A percentile compares a stretch with the other conserved stretches of the same genome.
phyloP scores from a whole-genome alignment of 1,284 basidiomycete genomes.

The Irpex sp. region DNA sequence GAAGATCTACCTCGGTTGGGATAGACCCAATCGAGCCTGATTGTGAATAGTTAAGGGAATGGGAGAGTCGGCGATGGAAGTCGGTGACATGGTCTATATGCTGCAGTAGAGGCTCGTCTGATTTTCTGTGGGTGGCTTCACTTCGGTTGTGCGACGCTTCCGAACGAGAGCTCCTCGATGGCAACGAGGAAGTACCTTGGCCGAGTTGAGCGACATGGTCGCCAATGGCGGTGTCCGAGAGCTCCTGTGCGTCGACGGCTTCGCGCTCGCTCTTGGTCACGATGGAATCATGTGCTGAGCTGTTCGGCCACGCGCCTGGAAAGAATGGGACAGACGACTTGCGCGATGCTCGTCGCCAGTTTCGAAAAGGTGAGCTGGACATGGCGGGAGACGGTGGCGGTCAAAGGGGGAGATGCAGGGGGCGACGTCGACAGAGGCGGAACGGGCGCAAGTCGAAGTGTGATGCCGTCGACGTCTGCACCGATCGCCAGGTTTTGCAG shows the following conservation, averaged over 20 bases:
- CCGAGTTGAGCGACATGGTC: background rate
- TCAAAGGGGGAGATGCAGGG: slow-evolving; percentile 8
- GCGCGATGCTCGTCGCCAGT: slow-evolving; percentile 12
- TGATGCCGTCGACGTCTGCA: background rate
- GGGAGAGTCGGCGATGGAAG: slow-evolving; percentile 28
- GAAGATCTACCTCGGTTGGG: background rate
- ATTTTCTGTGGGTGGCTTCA: background rate
- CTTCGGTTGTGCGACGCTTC: background rate
- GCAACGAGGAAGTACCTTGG: background rate
- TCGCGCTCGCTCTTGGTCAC: slow-evolving; percentile 8
- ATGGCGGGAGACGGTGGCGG: slow-evolving; percentile 1
- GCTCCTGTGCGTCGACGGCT: background rate
- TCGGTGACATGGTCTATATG: slow-evolving; percentile 26
- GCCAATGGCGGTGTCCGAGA: background rate
- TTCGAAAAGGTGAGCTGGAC: slow-evolving; percentile 13
- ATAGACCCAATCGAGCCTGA: background rate
- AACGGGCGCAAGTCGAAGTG: background rate
- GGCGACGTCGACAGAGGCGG: slow-evolving; percentile 4
- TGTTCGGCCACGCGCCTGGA: slow-evolving; percentile 26
- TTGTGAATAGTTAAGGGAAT: slow-evolving; percentile 3
- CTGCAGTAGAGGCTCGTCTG: slow-evolving; percentile 8
- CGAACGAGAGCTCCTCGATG: background rate
- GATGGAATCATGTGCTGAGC: slow-evolving; percentile 14
- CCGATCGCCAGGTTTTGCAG: background rate
- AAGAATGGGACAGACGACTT: slow-evolving; percentile 21